Base-by-base conservation (phyloP, 2,329 filamentous ascomycete genomes). In the Trichoderma atroviride region DNA sequence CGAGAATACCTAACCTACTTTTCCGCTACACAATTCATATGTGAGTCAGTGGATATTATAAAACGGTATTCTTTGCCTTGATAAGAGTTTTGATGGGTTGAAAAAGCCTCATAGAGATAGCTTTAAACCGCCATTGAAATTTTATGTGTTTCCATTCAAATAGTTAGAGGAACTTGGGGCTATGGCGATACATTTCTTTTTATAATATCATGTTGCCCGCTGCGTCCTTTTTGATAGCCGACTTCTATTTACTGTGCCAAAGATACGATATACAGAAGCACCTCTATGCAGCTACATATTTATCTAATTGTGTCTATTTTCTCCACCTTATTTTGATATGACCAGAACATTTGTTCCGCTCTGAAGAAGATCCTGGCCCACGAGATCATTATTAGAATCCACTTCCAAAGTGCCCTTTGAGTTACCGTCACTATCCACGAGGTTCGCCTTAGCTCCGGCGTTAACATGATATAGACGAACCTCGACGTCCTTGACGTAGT, bases 401-500 rank as follows among this genome's bases (percentile, higher is more conserved):
- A 66, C 35, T 22, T 62, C 33, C 52, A 69, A n/a, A 11, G 16
- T 29, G 6, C 61, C 68, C 33, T 24, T 58, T 19, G 16, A 22
- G 35, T 79, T 79, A 1, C 85, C 84, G 3, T 83, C 77, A 1
- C 74, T 79, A 71, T 84, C 80, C 1, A 86, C 79, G 4, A 87
- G 68, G 1, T 77, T 76, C 0, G 82, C 76, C 70, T 76, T 82
- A 2, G 83, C 79, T 0, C 83, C 83, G 27, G 80, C 74, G 2
- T 70, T 74, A 4, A 76, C 79, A 47, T 83, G 78, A 68, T 86
- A 87, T 24, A 85, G 73, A 35, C 79, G 79, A 27, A 87, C 79
- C 72, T 87, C 85, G 47, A 83, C 79, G 65, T 83, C 79, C n/a
- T 75, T 72, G 2, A 75, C 73, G 71, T 85, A 86, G 72, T 86